A percentile compares a stretch with the other conserved stretches of the same genome.
phyloP scores from a whole-genome alignment of 2,329 filamentous ascomycete species.

The Keithomyces neogunnii region DNA sequence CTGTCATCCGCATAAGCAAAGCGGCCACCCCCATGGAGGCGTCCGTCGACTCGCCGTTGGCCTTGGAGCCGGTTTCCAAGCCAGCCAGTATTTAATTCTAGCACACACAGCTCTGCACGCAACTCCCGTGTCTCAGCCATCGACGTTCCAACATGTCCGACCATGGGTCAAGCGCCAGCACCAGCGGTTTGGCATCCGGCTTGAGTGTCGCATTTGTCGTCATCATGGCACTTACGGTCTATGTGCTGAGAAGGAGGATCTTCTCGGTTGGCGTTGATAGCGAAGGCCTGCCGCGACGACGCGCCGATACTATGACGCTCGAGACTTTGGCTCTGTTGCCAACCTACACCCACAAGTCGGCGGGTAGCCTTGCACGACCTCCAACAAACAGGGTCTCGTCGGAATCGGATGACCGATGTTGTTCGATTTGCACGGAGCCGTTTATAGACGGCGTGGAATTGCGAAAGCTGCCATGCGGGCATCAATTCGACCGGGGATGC shows the following conservation, averaged over 20 bases:
- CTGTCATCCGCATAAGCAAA: too few species aligned
- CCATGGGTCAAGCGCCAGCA: not conserved
- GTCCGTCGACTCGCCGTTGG: too few species aligned
- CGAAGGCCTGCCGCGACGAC: not conserved
- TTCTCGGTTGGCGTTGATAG: not conserved
- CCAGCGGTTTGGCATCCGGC: not conserved
- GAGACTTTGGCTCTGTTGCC: not conserved
- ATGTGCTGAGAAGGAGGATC: not conserved
- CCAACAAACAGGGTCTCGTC: not conserved
- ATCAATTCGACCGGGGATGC: slow-evolving; percentile 4
- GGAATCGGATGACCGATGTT: not conserved
- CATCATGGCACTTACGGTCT: not conserved
- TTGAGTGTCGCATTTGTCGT: not conserved
- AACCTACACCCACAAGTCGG: not conserved
- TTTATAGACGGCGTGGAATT: slow-evolving; percentile 2
- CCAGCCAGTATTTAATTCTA: too few species aligned
- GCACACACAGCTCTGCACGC: too few species aligned
- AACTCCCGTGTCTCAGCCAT: not conserved
- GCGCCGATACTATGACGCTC: not conserved
- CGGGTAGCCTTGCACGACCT: not conserved
- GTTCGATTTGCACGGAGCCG: slow-evolving; percentile 5
- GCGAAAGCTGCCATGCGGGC: slow-evolving; percentile 3
- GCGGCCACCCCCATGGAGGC: too few species aligned
- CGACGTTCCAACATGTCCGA: not conserved
- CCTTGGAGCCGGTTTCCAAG: too few species aligned